These are phyloP conservation scores for Vanrija sp. DNA, from an alignment of 1,284 basidiomycete genomes.

Conservation along the genomic window DNA sequence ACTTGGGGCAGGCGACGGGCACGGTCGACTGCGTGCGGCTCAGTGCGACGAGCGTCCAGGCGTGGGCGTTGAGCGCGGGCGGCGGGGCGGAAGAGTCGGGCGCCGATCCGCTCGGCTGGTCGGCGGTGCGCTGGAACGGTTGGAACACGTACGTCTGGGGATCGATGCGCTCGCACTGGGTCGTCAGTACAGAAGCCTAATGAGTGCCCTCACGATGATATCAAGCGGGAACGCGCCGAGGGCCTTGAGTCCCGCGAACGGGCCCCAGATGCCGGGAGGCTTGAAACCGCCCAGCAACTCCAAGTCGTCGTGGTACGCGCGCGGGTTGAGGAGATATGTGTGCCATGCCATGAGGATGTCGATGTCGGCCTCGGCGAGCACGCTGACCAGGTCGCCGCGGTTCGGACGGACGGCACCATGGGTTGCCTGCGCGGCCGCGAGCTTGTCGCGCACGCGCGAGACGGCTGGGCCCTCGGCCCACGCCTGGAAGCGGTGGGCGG, in stretches of 20 bases:
- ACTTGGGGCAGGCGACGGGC: conserved; percentile 14
- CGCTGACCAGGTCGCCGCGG: not conserved
- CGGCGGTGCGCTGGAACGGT: not conserved
- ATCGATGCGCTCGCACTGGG: conserved; percentile 8
- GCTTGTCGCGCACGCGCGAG: not conserved
- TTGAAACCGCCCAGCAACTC: not conserved
- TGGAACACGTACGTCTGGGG: conserved; percentile 11
- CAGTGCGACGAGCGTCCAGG: conserved; percentile 7
- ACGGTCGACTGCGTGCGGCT: conserved; percentile 2
- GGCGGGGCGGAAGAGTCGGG: not conserved
- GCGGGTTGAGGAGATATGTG: conserved; percentile 37
- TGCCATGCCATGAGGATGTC: conserved; percentile 39
- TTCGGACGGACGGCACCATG: not conserved
- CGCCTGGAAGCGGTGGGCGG: conserved; percentile 9
- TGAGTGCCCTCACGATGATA: conserved; percentile 14
- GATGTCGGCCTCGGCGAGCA: conserved; percentile 13
- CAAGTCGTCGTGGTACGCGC: conserved; percentile 21
- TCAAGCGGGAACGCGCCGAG: conserved; percentile 18
- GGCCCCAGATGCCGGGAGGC: not conserved
- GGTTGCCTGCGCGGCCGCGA: no score
- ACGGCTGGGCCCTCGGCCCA: conserved; percentile 4
- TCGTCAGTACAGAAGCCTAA: not conserved
- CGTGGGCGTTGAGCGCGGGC: conserved; percentile 3
- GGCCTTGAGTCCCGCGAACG: conserved; percentile 2
- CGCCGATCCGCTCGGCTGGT: not conserved